Evolutionary conservation across 805 yeast species (phyloP), one percentile per base, ranked within the genome.

Genomic region (Scheffersomyces coipomensis): DNA sequence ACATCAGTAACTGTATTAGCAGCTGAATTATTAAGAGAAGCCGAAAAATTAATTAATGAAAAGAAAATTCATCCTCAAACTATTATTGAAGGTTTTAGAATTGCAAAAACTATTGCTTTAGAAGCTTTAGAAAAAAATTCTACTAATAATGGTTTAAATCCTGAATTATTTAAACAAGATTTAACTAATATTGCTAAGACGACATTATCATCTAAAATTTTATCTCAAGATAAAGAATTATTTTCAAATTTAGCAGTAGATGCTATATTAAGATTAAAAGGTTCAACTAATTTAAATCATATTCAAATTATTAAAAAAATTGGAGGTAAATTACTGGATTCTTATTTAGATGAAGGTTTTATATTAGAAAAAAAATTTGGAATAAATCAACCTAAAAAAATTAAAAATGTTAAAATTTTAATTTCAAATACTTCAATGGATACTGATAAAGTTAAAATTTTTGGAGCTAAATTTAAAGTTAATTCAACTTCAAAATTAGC

Each of bases 51-150:
- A 47, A 85, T 93, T 34, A 96, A 89, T 49, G 30, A 27, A 27
- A 85, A 83, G 61, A 90, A 85, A 59, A 93, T 93, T 48, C 99
- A 93, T 65, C 99, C 99, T 29, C 98, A 91, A 65, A 91, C 97
- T 4, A 91, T 93, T 56, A 89, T 93, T 48, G 96, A 88, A 62
- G 99, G 99, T 40, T 93, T 76, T 66, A 77, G 98, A 66, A 79
- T 88, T 49, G 99, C 97, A 3, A 72, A 88, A 15, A 73, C 75
- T 39, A 88, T 88, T n/a, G 96, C 99, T 1, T 64, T 91, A 26
- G 71, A 62, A 8, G 89, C 96, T n/a, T 76, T 93, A 53, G 85
- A 81, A 45, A 75, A 74, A 43, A 71, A 79, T 30, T 90, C 98
- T 0, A 81, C 85, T 19, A 90, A 93, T 60, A 78, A 85, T 54